Evolutionary conservation across 805 yeast species (phyloP), one percentile per base, ranked within the genome.

Genomic region (Candida xiaguanensis): DNA sequence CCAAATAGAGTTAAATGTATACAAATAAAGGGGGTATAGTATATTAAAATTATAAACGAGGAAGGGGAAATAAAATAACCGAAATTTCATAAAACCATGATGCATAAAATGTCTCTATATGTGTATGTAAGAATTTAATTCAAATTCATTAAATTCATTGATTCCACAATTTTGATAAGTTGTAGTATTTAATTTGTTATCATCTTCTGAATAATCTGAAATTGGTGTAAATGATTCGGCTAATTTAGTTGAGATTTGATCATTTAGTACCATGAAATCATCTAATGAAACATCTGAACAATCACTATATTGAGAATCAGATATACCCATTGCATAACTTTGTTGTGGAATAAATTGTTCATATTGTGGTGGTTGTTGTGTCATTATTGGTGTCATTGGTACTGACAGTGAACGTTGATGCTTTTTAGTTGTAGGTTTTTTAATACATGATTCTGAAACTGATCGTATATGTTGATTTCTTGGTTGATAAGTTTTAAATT

Each of bases 141-240:
- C 65, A 37, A 61, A 55, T n/a, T 55, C 64, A 2, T 58, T 61
- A 38, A 54, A 55, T 17, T 55, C 53, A 38, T 53, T 56, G 35
- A 50, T 40, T 7, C 52, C 57, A 41, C 51, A 48, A 34, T 22
- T 31, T 5, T 5, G 9, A 13, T 30, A 13, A 13, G 30, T 3
- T 23, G 14, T 33, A 14, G 28, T 25, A 16, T 18, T 30, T 30
- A 15, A 13, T 9, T 14, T 30, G 30, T 12, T 18, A 20, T 51
- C 58, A 32, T 43, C 48, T 18, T 47, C 55, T 19, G 58, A 50
- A 34, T 42, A 47, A 36, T 55, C 61, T 7, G 57, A 49, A 8
- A 45, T 40, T 31, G 62, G 59, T 13, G 59, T 47, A 34, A 34
- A 51, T 24, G 36, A 19, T 11, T 18, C 19, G 16, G 8, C 9